These are phyloP conservation scores for Diplosphaera chodatii DNA, from an alignment of 139 green algal species.

Conservation along the genomic window DNA sequence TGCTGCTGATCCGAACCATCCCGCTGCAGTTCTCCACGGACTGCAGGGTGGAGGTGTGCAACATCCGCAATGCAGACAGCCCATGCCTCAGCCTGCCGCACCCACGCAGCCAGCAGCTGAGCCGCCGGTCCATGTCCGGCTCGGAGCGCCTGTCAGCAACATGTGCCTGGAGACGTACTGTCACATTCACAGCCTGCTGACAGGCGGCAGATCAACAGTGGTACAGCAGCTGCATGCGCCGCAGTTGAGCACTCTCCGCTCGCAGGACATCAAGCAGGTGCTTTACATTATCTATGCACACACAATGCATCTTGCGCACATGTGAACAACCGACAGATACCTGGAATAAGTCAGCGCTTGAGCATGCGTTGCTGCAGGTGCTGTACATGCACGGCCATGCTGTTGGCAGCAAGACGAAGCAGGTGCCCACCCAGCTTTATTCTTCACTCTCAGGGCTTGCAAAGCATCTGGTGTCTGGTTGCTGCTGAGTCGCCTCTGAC, in stretches of 20 bases:
- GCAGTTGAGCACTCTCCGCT: neutral
- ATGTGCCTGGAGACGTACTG: neutral
- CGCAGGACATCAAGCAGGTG: neutral
- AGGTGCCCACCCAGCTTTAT: neutral
- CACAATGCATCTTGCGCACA: too few species aligned
- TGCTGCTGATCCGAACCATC: neutral
- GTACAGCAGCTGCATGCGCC: neutral
- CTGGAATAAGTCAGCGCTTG: too few species aligned
- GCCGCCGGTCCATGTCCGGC: too few species aligned
- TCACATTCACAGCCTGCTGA: neutral
- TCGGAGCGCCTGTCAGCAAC: neutral
- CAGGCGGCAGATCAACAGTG: neutral
- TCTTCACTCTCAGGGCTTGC: too few species aligned
- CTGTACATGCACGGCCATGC: neutral
- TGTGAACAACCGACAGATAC: too few species aligned
- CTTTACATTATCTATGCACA: too few species aligned
- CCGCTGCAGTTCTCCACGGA: too few species aligned
- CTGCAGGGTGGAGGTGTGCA: too few species aligned
- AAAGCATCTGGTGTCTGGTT: too few species aligned
- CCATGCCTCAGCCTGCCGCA: too few species aligned
- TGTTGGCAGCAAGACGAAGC: neutral
- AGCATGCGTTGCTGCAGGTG: neutral
- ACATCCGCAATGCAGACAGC: too few species aligned
- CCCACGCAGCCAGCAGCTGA: too few species aligned
- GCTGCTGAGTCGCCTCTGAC: neutral